phyloP scores from a whole-genome alignment of 352 stramenopile species.

The Globisporangium sylvaticum region DNA sequence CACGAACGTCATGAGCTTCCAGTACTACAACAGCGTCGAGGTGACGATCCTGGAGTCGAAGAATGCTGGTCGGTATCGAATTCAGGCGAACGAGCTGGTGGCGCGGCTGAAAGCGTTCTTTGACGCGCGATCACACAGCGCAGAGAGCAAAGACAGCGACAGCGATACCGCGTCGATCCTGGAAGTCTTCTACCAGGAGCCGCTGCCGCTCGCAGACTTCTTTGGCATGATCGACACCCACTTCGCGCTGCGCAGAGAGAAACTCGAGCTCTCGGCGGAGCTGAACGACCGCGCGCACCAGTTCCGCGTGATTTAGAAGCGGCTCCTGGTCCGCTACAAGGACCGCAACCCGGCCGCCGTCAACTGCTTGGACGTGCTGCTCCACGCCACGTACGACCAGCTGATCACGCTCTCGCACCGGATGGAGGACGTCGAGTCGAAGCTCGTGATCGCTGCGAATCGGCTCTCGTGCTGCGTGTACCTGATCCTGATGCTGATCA shows the following conservation, averaged over 20 bases:
- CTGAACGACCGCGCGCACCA: constrained; percentile 86
- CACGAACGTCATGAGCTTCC: constrained; percentile 83
- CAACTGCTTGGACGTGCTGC: constrained; percentile 77
- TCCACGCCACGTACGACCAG: constrained; percentile 85
- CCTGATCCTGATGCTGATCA: constrained; percentile 81
- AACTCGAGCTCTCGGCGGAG: constrained; percentile 52
- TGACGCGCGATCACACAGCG: constrained; percentile 1
- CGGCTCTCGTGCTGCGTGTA: constrained; percentile 69
- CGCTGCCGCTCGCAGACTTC: constrained; percentile 81
- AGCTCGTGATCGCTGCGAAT: constrained; percentile 53
- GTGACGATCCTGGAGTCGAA: constrained; percentile 89
- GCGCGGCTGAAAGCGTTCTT: constrained; percentile 55
- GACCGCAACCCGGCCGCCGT: constrained; percentile 81
- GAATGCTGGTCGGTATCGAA: constrained; percentile 81
- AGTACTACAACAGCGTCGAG: constrained; percentile 85
- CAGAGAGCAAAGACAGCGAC: constrained; percentile 20
- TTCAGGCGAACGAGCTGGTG: constrained; percentile 83
- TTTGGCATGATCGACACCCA: constrained; percentile 87
- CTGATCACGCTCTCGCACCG: constrained; percentile 65
- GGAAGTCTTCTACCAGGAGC: constrained; percentile 79
- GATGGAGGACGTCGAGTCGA: constrained; percentile 58
- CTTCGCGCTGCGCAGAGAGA: constrained; percentile 65
- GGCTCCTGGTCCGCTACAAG: constrained; percentile 87
- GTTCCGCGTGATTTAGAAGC: constrained; percentile 89
- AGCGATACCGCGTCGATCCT: constrained; percentile 18